Evolutionary conservation across 2,329 filamentous ascomycete genomes (phyloP), one percentile per base, ranked within the genome.

Genomic region (Aspergillus pseudonomiae): DNA sequence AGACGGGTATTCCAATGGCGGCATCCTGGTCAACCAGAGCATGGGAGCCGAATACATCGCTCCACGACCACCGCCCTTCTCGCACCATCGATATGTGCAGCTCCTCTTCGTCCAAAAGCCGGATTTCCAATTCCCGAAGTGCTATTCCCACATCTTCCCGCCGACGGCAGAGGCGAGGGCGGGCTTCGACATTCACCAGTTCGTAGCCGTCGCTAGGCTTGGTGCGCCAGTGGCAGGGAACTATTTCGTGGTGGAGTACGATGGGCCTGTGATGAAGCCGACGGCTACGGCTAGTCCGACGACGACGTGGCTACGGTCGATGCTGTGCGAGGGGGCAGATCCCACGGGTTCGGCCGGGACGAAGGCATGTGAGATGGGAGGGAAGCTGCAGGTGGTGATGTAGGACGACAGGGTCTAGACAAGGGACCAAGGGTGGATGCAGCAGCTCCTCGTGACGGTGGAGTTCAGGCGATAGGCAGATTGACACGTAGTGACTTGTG

Each of bases 171-270:
- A 70, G 5, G 68, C 64, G n/a, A 68, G 70, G 62, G 67, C 63
- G 0, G 71, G 73, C 12, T 81, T 81, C 63, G 73, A 81, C 56
- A 67, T 77, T 0, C 65, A 60, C 4, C 65, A 68, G 28, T 81
- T 82, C 65, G 68, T 76, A 3, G 54, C 63, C 1, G 77, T 75
- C 2, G 68, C 76, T 2, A 70, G 68, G 1, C 58, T 82, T 12
- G 65, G 60, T 6, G 59, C 65, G 1, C 72, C 76, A 0, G 50
- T 80, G 24, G 77, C 76, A 1, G 77, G 71, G 7, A 81, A 78
- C 63, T 82, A 75, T 67, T 78, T 82, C 54, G 65, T 65, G 26
- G 79, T 78, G 12, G 70, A 76, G 57, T 76, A 78, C 54, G 67
- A 73, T 28, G 65, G 55, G 4, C 12, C 52, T 19, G 30, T 43